phyloP scores from a whole-genome alignment of 352 stramenopile genomes.

The Elongisporangium anandrum region DNA sequence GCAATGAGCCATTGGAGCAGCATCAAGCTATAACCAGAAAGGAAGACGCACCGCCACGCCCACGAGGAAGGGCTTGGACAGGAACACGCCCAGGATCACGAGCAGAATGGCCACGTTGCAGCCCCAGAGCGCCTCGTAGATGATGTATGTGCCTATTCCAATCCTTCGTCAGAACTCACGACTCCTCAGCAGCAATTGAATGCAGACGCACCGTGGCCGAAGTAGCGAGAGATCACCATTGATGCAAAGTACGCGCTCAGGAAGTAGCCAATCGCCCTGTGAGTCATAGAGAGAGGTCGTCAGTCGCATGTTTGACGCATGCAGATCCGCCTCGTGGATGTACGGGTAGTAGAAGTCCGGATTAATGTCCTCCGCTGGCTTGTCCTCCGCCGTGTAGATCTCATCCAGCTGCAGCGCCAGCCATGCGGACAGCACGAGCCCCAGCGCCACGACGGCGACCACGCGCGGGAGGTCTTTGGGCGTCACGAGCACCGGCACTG shows the following conservation, averaged over 20 bases:
- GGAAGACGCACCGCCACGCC: constrained; percentile 50
- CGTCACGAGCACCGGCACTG: constrained; percentile 53
- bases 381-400: constrained; percentile 20
- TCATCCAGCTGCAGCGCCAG: constrained; percentile 53
- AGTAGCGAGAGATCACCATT: constrained; percentile 48
- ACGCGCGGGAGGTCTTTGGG: constrained; percentile 45
- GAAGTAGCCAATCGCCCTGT: constrained; percentile 49
- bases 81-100: constrained; percentile 56
- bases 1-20: background rate
- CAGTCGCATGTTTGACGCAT: too few relatives aligned
- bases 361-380: constrained; percentile 20
- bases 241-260: constrained; percentile 44
- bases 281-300: background rate
- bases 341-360: constrained; percentile 56
- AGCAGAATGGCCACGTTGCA: constrained; percentile 78
- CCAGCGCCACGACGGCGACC: constrained; percentile 25
- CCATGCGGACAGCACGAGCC: constrained; percentile 21
- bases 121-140: constrained; percentile 79
- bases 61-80: constrained; percentile 81
- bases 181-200: background rate
- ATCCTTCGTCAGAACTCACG: background rate
- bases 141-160: constrained; percentile 51
- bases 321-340: too few relatives aligned
- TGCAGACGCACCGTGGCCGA: constrained; percentile 44
- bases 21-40: background rate